Evolutionary conservation across 352 stramenopile genomes (phyloP), one percentile per base, ranked within the genome.

Genomic region (Blastocystis sp.): DNA sequence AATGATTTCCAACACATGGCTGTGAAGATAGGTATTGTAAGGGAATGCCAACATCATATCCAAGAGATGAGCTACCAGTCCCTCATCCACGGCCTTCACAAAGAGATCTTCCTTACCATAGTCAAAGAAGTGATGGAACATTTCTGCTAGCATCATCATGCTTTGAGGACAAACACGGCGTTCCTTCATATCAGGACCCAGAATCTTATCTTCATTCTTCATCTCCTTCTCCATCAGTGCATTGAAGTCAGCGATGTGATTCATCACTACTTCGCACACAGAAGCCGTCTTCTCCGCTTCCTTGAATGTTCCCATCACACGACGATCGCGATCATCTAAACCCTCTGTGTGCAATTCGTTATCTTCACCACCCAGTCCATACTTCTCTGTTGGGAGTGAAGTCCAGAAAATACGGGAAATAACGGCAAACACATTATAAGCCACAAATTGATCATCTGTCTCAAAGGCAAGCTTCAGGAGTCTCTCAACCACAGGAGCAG

Each of bases 91-190:
- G 6, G 73, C 73, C 73, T 37, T 27, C 48, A 68, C 17, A 51
- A 84, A 84, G 7, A 37, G 4, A 3, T 27, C 73, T 4, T 33
- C 27, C 13, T 64, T 7, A 40, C 24, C 24, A 37, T 84, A 84
- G 22, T 84, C 73, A 57, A 84, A 84, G 51, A 84, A 68, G 24
- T 84, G 73, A 44, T 66, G 22, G 73, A 84, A 84, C n/a, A 84
- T 22, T 51, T 84, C 73, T 7, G 73, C 37, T 9, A 84, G 51
- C 73, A 84, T 58, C 53, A 84, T 64, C 73, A 84, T 56, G 51
- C 73, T 84, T 27, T 84, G 73, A 30, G 73, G 73, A 44, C 73
- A 84, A 19, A 64, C 48, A n/a, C 35, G 44, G 5, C 53, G 44
- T 51, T 84, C 51, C 51, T 66, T 33, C 13, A 15, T 51, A 37